These are phyloP conservation scores for Cladorrhinum samala DNA, from an alignment of 495 filamentous ascomycete genomes.

Conservation along the genomic window DNA sequence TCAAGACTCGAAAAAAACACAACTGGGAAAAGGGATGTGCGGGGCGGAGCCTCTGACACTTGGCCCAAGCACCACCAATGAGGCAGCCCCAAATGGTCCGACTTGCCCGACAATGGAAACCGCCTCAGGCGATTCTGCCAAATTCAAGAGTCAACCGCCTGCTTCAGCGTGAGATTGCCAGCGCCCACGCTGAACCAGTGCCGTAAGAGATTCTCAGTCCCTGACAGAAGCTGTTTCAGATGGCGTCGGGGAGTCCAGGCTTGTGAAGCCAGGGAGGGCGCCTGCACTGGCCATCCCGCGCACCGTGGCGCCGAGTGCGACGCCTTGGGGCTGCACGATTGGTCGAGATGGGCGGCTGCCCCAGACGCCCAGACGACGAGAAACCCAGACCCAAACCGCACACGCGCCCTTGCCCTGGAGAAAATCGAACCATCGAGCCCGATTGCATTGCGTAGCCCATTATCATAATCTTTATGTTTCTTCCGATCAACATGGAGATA, in stretches of 20 bases:
- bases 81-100: background rate
- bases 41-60: no score
- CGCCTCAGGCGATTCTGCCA: conserved; percentile 8
- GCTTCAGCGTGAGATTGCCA: conserved; percentile 14
- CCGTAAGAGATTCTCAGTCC: conserved; percentile 26
- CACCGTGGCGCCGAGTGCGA: conserved; percentile 3
- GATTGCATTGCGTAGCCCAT: background rate
- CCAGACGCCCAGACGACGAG: background rate
- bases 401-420: no score
- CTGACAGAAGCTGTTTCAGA: conserved; percentile 38
- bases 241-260: conserved; percentile 28
- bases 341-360: background rate
- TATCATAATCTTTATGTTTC: background rate
- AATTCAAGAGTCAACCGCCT: conserved; percentile 13
- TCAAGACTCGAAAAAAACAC: background rate
- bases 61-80: background rate
- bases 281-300: conserved; percentile 13
- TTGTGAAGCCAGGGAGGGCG: conserved; percentile 9
- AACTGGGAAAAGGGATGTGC: conserved; percentile 1
- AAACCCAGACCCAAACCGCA: no score
- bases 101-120: conserved; percentile 4
- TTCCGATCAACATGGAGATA: background rate
- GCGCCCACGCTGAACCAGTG: conserved; percentile 9
- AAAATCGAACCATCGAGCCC: background rate
- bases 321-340: background rate